phyloP scores from a whole-genome alignment of 2,329 filamentous ascomycete genomes.

The Diaporthe helianthi region DNA sequence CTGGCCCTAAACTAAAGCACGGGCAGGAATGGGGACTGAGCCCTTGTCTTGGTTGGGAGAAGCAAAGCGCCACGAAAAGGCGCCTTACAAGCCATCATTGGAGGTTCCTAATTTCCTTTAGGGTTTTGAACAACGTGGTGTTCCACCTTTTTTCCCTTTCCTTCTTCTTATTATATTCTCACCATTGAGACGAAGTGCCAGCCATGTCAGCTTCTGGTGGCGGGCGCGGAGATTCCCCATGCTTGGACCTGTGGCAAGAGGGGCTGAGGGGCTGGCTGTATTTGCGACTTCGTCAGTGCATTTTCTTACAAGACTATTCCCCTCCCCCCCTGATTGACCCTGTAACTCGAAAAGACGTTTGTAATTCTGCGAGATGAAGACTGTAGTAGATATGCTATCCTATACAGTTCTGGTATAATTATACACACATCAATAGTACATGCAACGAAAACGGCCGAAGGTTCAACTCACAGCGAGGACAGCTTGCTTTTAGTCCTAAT shows the following conservation, averaged over 20 bases:
- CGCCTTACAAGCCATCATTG: background rate
- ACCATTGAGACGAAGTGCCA: background rate
- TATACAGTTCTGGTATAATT: background rate
- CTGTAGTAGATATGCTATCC: background rate
- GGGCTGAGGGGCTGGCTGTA: background rate
- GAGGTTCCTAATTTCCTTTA: background rate
- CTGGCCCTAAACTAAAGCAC: slow-evolving; percentile 1
- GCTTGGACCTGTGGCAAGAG: background rate
- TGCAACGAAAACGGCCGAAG: background rate
- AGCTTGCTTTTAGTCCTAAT: background rate
- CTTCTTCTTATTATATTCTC: too few species aligned
- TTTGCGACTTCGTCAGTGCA: background rate
- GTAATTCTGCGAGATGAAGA: background rate
- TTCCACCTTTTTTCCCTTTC: background rate
- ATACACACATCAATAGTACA: background rate
- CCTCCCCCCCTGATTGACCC: background rate
- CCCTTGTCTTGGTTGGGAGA: background rate
- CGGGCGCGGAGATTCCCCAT: slow-evolving; percentile 16
- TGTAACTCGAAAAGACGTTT: background rate
- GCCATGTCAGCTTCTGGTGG: background rate
- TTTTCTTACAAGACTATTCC: too few species aligned
- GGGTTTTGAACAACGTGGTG: background rate
- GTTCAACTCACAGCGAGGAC: background rate
- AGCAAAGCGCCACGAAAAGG: background rate
- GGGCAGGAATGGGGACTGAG: background rate